Conservation (phyloP, 2,329 filamentous ascomycete species). For the Penicillium italicum region DNA sequence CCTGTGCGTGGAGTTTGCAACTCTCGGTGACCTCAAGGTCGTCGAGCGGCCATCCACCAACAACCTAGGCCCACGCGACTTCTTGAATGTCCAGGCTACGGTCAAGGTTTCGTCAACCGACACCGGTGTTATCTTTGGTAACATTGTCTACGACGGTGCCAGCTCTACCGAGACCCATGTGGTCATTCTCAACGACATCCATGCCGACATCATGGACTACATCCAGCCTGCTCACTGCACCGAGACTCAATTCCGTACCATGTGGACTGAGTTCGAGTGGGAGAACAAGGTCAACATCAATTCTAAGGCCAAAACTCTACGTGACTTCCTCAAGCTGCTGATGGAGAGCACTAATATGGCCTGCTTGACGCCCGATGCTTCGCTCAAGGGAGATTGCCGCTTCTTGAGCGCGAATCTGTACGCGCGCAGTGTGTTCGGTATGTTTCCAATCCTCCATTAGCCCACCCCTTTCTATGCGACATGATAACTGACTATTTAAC, state of each 20-base stretch:
- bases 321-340: slow-evolving; percentile 87
- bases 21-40: slow-evolving; percentile 93
- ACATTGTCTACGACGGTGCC: slow-evolving; percentile 93
- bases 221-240: slow-evolving; percentile 96
- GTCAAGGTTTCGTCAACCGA: slow-evolving; percentile 98
- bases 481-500: slow-evolving; percentile 22
- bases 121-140: slow-evolving; percentile 97
- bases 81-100: slow-evolving; percentile 96
- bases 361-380: slow-evolving; percentile 92
- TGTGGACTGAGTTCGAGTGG: slow-evolving; percentile 99
- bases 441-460: slow-evolving; percentile 37
- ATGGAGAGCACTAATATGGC: slow-evolving; percentile 99
- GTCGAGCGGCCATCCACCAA: slow-evolving; percentile 95
- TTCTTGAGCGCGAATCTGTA: slow-evolving; percentile 97
- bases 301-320: slow-evolving; percentile 85
- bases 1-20: slow-evolving; percentile 96
- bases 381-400: slow-evolving; percentile 94
- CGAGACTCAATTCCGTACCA: slow-evolving; percentile 98
- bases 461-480: not conserved
- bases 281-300: slow-evolving; percentile 99
- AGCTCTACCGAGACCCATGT: slow-evolving; percentile 92
- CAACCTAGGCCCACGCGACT: slow-evolving; percentile 91
- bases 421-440: slow-evolving; percentile 96
- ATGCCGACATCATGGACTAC: slow-evolving; percentile 99
- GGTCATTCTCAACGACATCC: slow-evolving; percentile 95